A percentile compares a stretch with the other conserved stretches of the same genome.
phyloP scores from a whole-genome alignment of 768 basidiomycete genomes.

The Tulasnella sp. region DNA sequence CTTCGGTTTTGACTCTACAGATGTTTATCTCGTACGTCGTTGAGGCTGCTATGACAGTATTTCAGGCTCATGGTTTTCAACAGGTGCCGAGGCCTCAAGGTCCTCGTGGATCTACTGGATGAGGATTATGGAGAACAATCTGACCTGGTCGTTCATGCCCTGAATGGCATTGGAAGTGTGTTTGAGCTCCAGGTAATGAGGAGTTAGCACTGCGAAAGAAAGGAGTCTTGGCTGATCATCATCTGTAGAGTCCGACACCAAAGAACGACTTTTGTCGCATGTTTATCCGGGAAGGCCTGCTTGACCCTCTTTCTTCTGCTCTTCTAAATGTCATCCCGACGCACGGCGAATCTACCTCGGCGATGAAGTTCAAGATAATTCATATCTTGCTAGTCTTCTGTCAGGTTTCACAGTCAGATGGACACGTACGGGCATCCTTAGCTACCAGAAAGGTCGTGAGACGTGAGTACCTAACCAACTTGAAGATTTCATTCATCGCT shows the following conservation, averaged over 20 bases:
- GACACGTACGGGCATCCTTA: constrained; percentile 82
- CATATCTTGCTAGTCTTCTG: constrained; percentile 83
- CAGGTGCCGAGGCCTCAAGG: constrained; percentile 88
- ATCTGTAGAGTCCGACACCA: constrained; percentile 72
- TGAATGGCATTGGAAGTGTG: constrained; percentile 89
- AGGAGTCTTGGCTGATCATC: not conserved
- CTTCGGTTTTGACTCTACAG: constrained; percentile 85
- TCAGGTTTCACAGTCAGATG: constrained; percentile 91
- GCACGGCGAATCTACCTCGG: constrained; percentile 46
- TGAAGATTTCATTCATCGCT: not conserved
- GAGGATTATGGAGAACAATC: constrained; percentile 90
- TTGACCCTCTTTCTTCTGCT: constrained; percentile 85
- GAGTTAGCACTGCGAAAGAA: not conserved
- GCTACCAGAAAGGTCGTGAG: constrained; percentile 80
- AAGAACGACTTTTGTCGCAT: constrained; percentile 98
- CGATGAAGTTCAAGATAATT: constrained; percentile 80
- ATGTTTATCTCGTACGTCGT: constrained; percentile 92
- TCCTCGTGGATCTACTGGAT: constrained; percentile 89
- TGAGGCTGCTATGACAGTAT: not conserved
- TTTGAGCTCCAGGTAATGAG: constrained; percentile 54
- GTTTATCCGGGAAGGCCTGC: constrained; percentile 90
- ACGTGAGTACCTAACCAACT: constrained; percentile 41
- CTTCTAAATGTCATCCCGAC: constrained; percentile 70
- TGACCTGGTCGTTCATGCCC: constrained; percentile 80
- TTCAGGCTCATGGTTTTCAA: constrained; percentile 2